These are phyloP conservation scores for Yamadazyma philogaea DNA, from an alignment of 805 yeast genomes.

Conservation along the genomic window DNA sequence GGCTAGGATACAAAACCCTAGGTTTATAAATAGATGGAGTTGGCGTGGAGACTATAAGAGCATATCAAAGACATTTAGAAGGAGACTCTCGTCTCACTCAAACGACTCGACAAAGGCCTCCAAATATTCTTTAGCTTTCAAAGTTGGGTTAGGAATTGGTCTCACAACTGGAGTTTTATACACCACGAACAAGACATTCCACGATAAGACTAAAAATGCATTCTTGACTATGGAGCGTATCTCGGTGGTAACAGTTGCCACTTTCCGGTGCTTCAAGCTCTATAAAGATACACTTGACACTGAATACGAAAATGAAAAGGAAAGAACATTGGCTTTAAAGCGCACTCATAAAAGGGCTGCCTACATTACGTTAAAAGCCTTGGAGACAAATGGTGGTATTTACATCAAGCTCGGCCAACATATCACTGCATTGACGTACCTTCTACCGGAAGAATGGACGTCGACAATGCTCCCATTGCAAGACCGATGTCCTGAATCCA, in stretches of 20 bases:
- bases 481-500: conserved; percentile 82
- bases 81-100: not conserved
- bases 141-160: conserved; percentile 28
- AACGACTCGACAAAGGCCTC: not conserved
- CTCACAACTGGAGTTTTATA: conserved; percentile 27
- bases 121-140: conserved; percentile 6
- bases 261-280: conserved; percentile 65
- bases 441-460: conserved; percentile 93
- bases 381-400: conserved; percentile 86
- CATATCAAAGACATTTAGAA: not conserved
- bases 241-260: conserved; percentile 64
- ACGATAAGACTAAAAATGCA: conserved; percentile 32
- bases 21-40: not conserved
- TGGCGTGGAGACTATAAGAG: not conserved
- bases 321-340: conserved; percentile 51
- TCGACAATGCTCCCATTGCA: conserved; percentile 90
- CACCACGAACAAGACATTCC: conserved; percentile 35
- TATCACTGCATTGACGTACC: conserved; percentile 84
- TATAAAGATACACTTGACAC: conserved; percentile 57
- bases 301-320: conserved; percentile 40
- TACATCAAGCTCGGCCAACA: conserved; percentile 96
- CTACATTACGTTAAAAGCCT: conserved; percentile 67
- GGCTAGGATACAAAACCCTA: not conserved
- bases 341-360: conserved; percentile 78
- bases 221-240: conserved; percentile 47